A percentile compares a stretch with the other conserved stretches of the same genome.
These are phyloP conservation scores for Plasmodium fragile DNA, from an alignment of 169 alveolate species.

Conservation along the genomic window DNA sequence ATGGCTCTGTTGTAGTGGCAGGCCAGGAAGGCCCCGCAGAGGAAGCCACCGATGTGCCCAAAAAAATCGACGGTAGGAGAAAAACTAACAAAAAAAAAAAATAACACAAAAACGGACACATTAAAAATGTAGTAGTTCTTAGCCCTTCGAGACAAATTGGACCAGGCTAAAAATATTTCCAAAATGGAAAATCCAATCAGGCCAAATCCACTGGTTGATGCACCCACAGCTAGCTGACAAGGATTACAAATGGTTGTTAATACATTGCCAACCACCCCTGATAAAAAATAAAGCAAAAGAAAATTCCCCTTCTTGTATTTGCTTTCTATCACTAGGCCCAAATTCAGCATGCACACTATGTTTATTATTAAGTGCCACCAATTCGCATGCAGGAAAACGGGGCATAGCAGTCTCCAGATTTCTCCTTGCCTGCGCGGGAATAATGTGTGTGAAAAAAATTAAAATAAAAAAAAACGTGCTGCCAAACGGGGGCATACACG, in stretches of 20 bases:
- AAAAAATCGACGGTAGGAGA: slow-evolving; percentile 74
- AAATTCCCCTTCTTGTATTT: slow-evolving; percentile 36
- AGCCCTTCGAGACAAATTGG: slow-evolving; percentile 46
- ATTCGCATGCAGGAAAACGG: slow-evolving; percentile 70
- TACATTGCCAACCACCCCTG: slow-evolving; percentile 77
- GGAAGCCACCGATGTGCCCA: slow-evolving; percentile 73
- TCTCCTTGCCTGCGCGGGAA: slow-evolving; percentile 44
- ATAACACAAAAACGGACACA: slow-evolving; percentile 50
- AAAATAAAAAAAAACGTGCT: neutral
- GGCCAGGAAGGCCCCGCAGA: slow-evolving; percentile 69
- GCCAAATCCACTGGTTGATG: slow-evolving; percentile 80
- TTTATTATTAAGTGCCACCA: slow-evolving; percentile 74
- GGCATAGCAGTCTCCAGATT: slow-evolving; percentile 64
- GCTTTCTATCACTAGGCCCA: slow-evolving; percentile 67
- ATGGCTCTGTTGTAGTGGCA: slow-evolving; percentile 51
- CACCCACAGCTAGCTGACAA: slow-evolving; percentile 80
- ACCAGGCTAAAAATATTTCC: slow-evolving; percentile 78
- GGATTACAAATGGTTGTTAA: slow-evolving; percentile 78
- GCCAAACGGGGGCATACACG: neutral
- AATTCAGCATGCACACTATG: slow-evolving; percentile 58
- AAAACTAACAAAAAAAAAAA: slow-evolving; percentile 65
- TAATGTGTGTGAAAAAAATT: neutral
- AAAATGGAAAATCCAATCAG: slow-evolving; percentile 77
- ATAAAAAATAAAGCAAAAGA: slow-evolving; percentile 17
- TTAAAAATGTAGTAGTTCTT: slow-evolving; percentile 56